Evolutionary conservation across 176 grass and related monocot genomes (phyloP), one percentile per base, ranked within the genome.

Genomic region (Musa troglodytarum): DNA sequence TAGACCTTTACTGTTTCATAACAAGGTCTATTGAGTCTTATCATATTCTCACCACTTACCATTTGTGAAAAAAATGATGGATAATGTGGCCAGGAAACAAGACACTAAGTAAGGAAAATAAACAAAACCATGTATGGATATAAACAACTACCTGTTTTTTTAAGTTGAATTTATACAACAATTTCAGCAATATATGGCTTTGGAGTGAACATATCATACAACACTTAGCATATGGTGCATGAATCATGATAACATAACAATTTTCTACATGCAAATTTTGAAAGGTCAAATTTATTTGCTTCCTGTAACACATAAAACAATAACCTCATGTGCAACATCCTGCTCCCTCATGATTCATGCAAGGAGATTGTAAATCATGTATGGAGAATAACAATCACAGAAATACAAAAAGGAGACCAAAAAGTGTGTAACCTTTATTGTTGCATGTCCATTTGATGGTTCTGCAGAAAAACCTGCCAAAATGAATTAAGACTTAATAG

Each of bases 401-500:
- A 52, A 70, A 9, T 70, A 1, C 49, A 70, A 10, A 20, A 69
- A 20, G 11, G 21, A 10, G 7, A 49, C 43, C 50, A 69, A 49
- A 29, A 50, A 70, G 11, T 25, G 22, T 26, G 12, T 13, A 26
- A 70, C 68, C 68, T 70, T 70, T 19, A 70, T 17, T 51, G 16
- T 70, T 70, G 49, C 34, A 70, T 70, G 68, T 51, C 68, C 49
- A 51, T 51, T 70, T 70, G 68, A 70, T 21, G 17, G 43, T 50
- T 70, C 68, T 2, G 43, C 43, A 70, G 68, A 70, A 4, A 61
- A 61, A 3, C 34, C 34, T 70, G 68, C 49, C 2, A 50, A 70
- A 70, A 51, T 20, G 51, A 51, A 15, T 69, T 49, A 19, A 70
- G 29, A 17, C 34, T 43, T 43, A 43, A 43, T 43, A 43, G 3